These are phyloP conservation scores for Yamadazyma buinensis DNA, from an alignment of 1,139 yeast genomes.

Conservation along the genomic window DNA sequence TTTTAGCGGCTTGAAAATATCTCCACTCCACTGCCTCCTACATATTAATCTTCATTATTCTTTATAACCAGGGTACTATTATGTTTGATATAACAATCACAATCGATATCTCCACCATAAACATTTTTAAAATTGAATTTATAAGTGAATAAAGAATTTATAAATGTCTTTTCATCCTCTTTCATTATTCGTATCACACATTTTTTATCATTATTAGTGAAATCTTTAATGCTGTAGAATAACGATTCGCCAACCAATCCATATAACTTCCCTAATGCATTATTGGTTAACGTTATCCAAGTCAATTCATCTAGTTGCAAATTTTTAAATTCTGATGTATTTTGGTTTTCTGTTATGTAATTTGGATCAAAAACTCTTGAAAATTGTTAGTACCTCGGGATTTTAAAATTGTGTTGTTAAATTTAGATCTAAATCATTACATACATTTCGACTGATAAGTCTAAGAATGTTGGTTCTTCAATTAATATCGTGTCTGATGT, in stretches of 20 bases:
- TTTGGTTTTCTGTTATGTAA: conserved; percentile 3
- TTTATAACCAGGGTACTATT: no score
- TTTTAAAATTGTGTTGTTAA: no score
- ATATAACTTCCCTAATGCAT: conserved; percentile 26
- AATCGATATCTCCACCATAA: conserved; percentile 21
- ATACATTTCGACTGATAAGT: conserved; percentile 10
- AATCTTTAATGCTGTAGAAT: conserved; percentile 24
- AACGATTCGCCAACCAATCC: conserved; percentile 37
- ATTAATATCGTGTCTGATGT: no score
- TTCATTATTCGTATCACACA: conserved; percentile 22
- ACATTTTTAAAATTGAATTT: conserved; percentile 25
- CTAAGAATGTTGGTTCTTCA: conserved; percentile 1
- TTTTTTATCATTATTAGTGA: conserved; percentile 12
- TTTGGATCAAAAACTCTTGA: conserved; percentile 10
- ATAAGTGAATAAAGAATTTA: conserved; percentile 27
- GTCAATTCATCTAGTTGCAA: conserved; percentile 17
- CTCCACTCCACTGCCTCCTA: no score
- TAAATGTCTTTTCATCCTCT: conserved; percentile 26
- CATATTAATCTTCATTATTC: no score
- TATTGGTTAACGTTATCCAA: conserved; percentile 28
- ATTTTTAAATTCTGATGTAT: conserved; percentile 2
- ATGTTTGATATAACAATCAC: conserved; percentile 17
- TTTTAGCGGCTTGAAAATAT: no score
- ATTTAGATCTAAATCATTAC: no score
- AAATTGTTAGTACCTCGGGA: conserved; percentile 9